Evolutionary conservation across 1,284 basidiomycete species (phyloP).

Genomic region (Apiotrichum sp.): DNA sequence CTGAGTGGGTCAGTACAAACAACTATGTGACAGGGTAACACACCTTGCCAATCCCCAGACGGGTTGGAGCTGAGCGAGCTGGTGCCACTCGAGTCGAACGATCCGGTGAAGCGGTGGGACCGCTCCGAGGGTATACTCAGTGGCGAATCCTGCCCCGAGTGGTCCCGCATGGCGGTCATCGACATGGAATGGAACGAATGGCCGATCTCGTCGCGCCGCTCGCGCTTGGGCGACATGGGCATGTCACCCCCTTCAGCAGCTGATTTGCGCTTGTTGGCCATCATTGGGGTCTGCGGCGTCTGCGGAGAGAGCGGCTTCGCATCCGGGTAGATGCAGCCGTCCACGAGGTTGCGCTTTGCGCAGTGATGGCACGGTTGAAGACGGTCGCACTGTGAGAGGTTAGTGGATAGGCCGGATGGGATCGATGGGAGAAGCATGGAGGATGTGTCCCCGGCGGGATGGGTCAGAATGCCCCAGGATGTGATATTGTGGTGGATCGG

Average conservation of each 20-base stretch:
- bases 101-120: not conserved
- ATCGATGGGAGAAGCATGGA: not conserved
- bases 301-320: not conserved
- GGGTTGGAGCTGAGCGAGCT: not conserved
- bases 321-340: conserved; percentile 18
- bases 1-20: not conserved
- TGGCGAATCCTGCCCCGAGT: too few species aligned
- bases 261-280: not conserved
- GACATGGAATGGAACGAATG: not conserved
- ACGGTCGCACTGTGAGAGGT: conserved; percentile 21
- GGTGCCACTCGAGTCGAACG: not conserved
- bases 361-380: conserved; percentile 22
- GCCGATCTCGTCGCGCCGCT: conserved; percentile 2
- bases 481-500: too few species aligned
- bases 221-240: conserved; percentile 1
- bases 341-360: conserved; percentile 18
- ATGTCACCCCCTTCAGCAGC: not conserved
- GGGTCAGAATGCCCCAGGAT: too few species aligned
- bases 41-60: not conserved
- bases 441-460: too few species aligned
- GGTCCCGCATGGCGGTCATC: not conserved
- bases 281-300: not conserved
- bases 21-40: not conserved
- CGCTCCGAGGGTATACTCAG: not conserved
- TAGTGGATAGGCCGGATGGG: not conserved